Evolutionary conservation across 2,329 filamentous ascomycete genomes (phyloP).

Genomic region (Didymella glomerata): DNA sequence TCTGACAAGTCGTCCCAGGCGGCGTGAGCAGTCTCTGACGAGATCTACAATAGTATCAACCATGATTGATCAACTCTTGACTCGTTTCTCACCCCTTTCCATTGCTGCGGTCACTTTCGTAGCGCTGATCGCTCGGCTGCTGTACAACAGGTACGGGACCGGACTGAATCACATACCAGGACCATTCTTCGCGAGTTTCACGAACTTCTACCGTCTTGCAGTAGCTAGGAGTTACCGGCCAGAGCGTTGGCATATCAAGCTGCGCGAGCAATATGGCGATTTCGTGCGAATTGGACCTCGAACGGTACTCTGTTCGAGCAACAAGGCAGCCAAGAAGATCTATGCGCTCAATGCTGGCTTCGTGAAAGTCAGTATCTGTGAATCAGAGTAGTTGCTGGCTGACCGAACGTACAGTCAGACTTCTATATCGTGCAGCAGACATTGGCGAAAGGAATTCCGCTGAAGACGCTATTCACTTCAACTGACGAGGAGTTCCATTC

Average conservation of each 20-base stretch:
- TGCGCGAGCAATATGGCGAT: conserved; percentile 76
- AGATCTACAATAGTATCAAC: not conserved
- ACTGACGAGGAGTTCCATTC: conserved; percentile 53
- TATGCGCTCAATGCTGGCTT: conserved; percentile 25
- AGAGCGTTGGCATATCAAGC: conserved; percentile 52
- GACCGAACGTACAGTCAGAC: conserved; percentile 22
- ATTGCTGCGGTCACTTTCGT: not conserved
- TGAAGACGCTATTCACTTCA: conserved; percentile 48
- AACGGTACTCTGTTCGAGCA: conserved; percentile 77
- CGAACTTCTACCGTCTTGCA: conserved; percentile 74
- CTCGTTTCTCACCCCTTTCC: not conserved
- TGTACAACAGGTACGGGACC: conserved; percentile 10
- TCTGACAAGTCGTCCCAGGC: not conserved
- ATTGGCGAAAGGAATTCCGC: conserved; percentile 28
- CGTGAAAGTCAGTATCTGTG: conserved; percentile 26
- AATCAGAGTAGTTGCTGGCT: not conserved
- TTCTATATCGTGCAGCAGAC: conserved; percentile 43
- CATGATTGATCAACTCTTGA: conserved; percentile 4
- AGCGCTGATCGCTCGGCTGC: conserved; percentile 6
- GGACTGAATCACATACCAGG: conserved; percentile 63
- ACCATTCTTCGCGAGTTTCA: conserved; percentile 69
- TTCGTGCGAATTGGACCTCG: conserved; percentile 81
- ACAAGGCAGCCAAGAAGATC: conserved; percentile 56
- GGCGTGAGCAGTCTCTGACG: not conserved
- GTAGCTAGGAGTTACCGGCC: conserved; percentile 67